Base-by-base conservation (phyloP, 768 basidiomycete species). In the Amanita fuliginea region DNA sequence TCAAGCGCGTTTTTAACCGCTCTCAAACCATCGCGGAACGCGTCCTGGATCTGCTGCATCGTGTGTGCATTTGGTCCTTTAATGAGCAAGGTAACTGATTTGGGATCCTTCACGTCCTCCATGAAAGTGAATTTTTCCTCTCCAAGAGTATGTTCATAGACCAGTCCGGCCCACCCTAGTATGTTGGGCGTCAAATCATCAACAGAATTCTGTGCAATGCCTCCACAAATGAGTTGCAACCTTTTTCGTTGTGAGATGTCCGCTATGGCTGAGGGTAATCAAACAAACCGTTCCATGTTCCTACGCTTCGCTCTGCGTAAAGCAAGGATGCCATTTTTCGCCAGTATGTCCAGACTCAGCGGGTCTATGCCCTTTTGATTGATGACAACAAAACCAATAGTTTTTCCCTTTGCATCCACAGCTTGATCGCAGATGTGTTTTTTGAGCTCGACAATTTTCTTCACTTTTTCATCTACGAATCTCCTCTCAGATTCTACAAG, bases 341-440 rank as follows among this genome's bases (percentile, higher is more conserved):
- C 93, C 35, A 99, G 72, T 36, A 98, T 83, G 66, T 99, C 96
- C 49, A 99, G 75, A 59, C 86, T 90, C 62, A 99, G 78, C 5
- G 96, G 96, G 65, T 99, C 96, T 55, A 99, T 99, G 54, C 96
- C 96, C 67, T 99, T 99, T 67, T 99, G 96, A 66, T 98, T 99
- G 69, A 99, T 85, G 48, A 98, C 67, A 44, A 98, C 95, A 62
- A 99, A 97, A 60, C 73, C 81, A 66, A 88, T 93, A 56, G 68
- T 74, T 64, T 86, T 86, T 67, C 87, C 85, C 55, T 80, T 83
- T 16, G 79, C 75, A 57, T 85, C 86, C 16, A 96, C 80, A 13
- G 83, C 81, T 64, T 91, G 89, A 64, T 99, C 96, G 64, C 96
- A 99, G 1, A 98, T 95, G 43, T 81, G 73, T 61, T 94, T 90